Base-by-base conservation (phyloP, 768 basidiomycete genomes). In the Termitomyces sp. region DNA sequence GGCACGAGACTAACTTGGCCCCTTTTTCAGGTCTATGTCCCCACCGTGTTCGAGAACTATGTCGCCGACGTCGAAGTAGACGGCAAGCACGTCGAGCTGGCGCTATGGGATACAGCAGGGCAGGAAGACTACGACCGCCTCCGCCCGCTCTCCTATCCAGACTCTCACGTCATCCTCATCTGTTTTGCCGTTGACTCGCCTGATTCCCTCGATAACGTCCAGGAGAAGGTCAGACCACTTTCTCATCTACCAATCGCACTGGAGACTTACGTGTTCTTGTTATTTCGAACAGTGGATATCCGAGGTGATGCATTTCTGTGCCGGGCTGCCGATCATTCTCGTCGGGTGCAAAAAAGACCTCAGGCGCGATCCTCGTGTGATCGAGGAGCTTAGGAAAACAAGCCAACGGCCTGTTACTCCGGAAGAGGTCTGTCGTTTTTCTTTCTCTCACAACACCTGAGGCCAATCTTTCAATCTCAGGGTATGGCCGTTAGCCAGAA, bases 301-400 rank as follows among this genome's bases (percentile, higher is more conserved):
- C 39, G 96, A 99, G 71, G 95, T 99, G 44, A 89, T 93, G 82
- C 97, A 98, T 74, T 97, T 98, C 76, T 98, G 96, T 72, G 82
- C 90, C 9, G 90, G 89, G 51, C 78, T 98, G 46, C 97, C 97
- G 49, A 89, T 97, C 77, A 93, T 99, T 69, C 89, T 99, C 57
- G 95, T 99, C 63, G 97, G 93, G 16, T 97, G 93, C 84, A 98
- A 98, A 87, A 98, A 95, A 82, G 97, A 99, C 76, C 84, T 99
- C 60, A 81, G 96, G 73, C 87, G 91, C 67, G 96, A 99, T 76
- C 83, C 85, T 33, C 85, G 93, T 70, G 94, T 95, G 50, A 90
- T 96, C 54, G 94, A 97, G 60, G 94, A 96, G 75, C 84, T 99
- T 62, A 82, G 90, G 71, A 92, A 92, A 85, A 94, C 92, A 58